Evolutionary conservation across 179 eudicot species (phyloP), one percentile per base, ranked within the genome.

Genomic region (Corrigiola litoralis): DNA sequence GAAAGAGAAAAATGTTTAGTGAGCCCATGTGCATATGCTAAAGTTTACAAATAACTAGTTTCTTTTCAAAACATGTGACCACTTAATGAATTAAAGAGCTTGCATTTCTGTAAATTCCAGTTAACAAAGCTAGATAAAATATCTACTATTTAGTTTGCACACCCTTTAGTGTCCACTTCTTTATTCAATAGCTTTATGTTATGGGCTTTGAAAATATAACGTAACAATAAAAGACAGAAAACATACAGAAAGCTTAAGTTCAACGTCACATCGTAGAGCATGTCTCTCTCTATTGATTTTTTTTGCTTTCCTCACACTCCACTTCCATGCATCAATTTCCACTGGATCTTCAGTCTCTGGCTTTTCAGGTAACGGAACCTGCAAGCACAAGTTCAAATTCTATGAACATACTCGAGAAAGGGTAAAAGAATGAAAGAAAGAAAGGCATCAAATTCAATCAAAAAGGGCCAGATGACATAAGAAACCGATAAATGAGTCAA

Each of bases 171-270:
- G n/a, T 13, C 11, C 18, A 34, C 18, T 47, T 33, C 46, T n/a
- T n/a, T n/a, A n/a, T n/a, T n/a, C 55, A 1, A 44, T 23, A 45
- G 45, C 20, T 12, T 14, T 23, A 42, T 20, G n/a, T 32, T 24
- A 18, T 25, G 33, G 20, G 2, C 38, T 6, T 47, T 7, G 4
- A 28, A 38, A 5, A 31, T 13, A 21, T 42, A 20, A 55, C n/a
- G 40, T 37, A 7, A 44, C 14, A 32, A 61, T 47, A 55, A 18
- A 58, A 14, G 40, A 40, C 66, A 58, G 70, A 20, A 59, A 62
- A 53, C 82, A 49, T 84, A 90, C 95, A 32, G 92, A 84, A 74
- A 88, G 88, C 79, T 86, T 88, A 58, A 90, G 90, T 62, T 90
- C 97, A 12, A 67, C 75, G 74, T 90, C 92, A 79, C 97, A 90